phyloP scores from a whole-genome alignment of 306 rosid genomes.

The Cucurbita maxima region DNA sequence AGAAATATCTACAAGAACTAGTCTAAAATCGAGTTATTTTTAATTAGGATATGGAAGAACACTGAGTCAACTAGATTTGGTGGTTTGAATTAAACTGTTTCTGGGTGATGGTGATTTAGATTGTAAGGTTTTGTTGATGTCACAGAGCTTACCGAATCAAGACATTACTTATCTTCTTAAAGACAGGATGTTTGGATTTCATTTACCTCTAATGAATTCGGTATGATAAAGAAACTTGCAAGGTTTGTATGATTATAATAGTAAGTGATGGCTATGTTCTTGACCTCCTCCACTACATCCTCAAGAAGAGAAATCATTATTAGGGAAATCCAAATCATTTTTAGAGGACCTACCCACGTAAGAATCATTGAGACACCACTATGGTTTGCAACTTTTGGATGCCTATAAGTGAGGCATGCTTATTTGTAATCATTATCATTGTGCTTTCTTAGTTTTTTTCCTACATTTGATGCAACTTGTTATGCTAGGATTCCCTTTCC shows the following conservation, averaged over 20 bases:
- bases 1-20: background rate
- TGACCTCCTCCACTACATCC: background rate
- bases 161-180: background rate
- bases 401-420: background rate
- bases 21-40: background rate
- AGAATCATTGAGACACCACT: conserved; percentile 1
- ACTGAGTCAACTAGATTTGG: background rate
- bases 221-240: background rate
- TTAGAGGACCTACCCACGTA: background rate
- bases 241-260: background rate
- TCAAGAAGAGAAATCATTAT: background rate
- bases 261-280: background rate
- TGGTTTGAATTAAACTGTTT: background rate
- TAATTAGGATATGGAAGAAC: no score
- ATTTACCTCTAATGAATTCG: background rate
- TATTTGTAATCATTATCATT: conserved; percentile 4
- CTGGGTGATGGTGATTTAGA: background rate
- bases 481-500: background rate
- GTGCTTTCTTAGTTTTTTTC: background rate
- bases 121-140: background rate
- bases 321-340: background rate
- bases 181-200: background rate
- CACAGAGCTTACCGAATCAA: background rate
- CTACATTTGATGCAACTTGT: background rate
- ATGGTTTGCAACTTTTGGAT: background rate